Percentiles rank a stretch among this genome's conserved stretches.
Conservation (phyloP, 1,139 yeast genomes). For the Arxiozyma heterogenica region DNA sequence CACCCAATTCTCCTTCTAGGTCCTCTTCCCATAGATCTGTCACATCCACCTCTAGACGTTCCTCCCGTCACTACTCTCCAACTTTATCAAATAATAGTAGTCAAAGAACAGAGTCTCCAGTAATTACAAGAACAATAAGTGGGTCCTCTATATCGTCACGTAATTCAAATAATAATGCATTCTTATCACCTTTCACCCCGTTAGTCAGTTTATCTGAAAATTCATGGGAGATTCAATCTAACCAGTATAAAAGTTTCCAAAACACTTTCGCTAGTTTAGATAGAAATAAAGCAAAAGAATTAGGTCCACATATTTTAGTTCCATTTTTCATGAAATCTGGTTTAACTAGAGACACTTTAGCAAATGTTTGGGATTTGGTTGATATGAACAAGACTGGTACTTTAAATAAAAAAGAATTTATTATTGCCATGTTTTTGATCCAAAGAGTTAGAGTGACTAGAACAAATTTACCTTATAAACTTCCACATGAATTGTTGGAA, state of each 20-base stretch:
- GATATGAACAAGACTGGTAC: conserved; percentile 80
- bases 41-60: neutral
- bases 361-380: conserved; percentile 88
- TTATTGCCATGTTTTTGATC: conserved; percentile 86
- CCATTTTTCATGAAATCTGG: conserved; percentile 82
- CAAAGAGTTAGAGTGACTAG: conserved; percentile 68
- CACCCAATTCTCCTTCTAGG: neutral
- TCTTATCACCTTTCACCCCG: conserved; percentile 7
- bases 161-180: conserved; percentile 39
- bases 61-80: neutral
- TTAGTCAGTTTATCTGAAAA: conserved; percentile 24
- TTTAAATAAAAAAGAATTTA: conserved; percentile 71
- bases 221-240: conserved; percentile 58
- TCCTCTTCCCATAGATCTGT: neutral
- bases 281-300: conserved; percentile 47
- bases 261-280: conserved; percentile 69
- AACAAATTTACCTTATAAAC: conserved; percentile 56
- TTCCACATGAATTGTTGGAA: conserved; percentile 44
- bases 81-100: neutral
- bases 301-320: conserved; percentile 76
- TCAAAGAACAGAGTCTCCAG: conserved; percentile 4
- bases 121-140: conserved; percentile 5
- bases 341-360: conserved; percentile 73
- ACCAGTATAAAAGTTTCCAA: conserved; percentile 68
- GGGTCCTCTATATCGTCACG: conserved; percentile 5